phyloP scores from a whole-genome alignment of 176 grass and related monocot species.

The Carex scoparia region DNA sequence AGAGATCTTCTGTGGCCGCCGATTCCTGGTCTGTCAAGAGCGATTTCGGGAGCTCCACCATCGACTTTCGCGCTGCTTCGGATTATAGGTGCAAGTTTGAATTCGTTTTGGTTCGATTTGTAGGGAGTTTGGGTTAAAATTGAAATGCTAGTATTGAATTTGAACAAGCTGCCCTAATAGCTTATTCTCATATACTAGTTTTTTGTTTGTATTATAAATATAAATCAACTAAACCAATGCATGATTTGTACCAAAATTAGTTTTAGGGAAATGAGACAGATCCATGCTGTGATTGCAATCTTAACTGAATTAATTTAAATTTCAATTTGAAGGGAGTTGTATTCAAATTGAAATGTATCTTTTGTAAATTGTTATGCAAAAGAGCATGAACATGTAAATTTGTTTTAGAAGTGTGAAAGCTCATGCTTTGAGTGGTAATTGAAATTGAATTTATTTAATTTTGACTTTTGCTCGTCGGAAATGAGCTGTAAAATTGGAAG shows the following conservation, averaged over 20 bases:
- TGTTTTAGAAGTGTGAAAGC: neutral
- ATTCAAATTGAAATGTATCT: neutral
- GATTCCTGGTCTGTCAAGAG: slow-evolving; percentile 98
- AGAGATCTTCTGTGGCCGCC: slow-evolving; percentile 76
- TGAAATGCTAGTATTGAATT: neutral
- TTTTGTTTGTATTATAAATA: neutral
- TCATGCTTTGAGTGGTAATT: neutral
- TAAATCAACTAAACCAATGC: neutral
- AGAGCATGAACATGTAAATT: neutral
- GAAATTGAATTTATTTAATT: neutral
- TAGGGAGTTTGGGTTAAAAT: neutral
- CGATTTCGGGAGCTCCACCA: slow-evolving; percentile 70
- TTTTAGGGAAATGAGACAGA: neutral
- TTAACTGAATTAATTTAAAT: neutral
- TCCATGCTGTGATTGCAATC: neutral
- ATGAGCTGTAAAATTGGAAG: neutral
- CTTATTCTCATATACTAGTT: neutral
- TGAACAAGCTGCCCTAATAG: neutral
- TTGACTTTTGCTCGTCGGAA: neutral
- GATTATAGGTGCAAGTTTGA: slow-evolving; percentile 57
- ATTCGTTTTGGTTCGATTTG: neutral
- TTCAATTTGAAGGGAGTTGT: neutral
- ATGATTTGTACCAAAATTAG: neutral
- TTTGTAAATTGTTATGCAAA: neutral
- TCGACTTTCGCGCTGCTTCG: slow-evolving; percentile 38